Base-by-base conservation (phyloP, 2,329 filamentous ascomycete genomes). In the Colletotrichum gloeosporioides region DNA sequence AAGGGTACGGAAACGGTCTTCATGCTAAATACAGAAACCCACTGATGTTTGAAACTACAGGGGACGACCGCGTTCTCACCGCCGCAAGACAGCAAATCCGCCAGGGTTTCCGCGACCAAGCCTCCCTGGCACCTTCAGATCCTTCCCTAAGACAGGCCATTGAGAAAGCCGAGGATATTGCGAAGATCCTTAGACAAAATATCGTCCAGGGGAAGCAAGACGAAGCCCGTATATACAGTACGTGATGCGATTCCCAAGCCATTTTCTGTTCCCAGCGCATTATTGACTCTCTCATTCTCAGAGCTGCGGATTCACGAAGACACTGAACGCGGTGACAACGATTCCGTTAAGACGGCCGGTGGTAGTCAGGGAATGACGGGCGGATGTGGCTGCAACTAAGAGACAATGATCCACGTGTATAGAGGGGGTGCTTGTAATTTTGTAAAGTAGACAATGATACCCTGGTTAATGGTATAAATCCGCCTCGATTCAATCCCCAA, bases 281-380 rank as follows among this genome's bases (percentile, higher is more conserved):
- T 71, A 31, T 59, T 77, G 32, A 77, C 27, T 62, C 6, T 15
- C 31, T 18, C 13, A 4, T 27, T 53, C 39, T n/a, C 79, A 98
- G 96, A 94, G 83, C 87, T 99, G 73, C 91, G 93, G 68, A 98
- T 99, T 85, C 97, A 99, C 84, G 91, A 98, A 77, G 88, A 98
- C 79, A 99, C 94, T 34, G 96, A 99, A 85, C 90, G 95, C 79
- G 96, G 97, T 70, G 95, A 99, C 86, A 99, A 99, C 82, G 96
- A 98, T 80, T 95, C 93, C 39, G 92, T 98, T 81, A 98, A 96
- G 85, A 88, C 92, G 68, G 89, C 90, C 4, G 88, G 86, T 36
- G 62, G 71, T 15, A 44, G 36, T 76, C 83, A 77, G 3, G 82
- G 81, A 53, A 75, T 74, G n/a, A 64, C 77, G n/a, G 79, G 81